phyloP scores from a whole-genome alignment of 2,329 filamentous ascomycete species.

The Exophiala phaeomuriformis region DNA sequence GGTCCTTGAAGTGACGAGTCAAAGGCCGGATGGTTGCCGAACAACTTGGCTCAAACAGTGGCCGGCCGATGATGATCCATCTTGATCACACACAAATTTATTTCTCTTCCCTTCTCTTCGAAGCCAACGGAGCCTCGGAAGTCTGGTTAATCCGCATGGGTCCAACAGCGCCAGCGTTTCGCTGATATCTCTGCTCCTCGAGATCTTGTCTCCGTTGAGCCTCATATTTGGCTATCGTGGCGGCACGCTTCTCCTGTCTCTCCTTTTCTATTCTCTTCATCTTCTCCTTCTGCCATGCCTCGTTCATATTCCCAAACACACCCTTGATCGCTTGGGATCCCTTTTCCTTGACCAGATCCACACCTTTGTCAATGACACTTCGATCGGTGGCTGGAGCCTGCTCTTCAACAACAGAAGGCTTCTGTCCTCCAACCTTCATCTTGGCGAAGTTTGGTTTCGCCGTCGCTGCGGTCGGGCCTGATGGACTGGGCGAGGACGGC shows the following conservation, averaged over 20 bases:
- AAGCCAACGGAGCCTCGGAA: not conserved
- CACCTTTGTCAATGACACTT: constrained; percentile 33
- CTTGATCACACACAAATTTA: not conserved
- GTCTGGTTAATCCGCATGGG: not conserved
- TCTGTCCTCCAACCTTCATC: constrained; percentile 13
- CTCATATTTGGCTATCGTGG: constrained; percentile 11
- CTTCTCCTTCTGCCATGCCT: constrained; percentile 6
- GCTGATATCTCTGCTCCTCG: constrained; percentile 10
- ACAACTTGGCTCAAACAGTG: no score
- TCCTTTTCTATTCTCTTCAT: constrained; percentile 4
- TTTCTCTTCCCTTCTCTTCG: not conserved
- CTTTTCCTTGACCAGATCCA: constrained; percentile 31
- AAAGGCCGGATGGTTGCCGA: no score
- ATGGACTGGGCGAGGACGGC: not conserved
- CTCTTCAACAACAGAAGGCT: not conserved
- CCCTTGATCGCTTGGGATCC: constrained; percentile 12
- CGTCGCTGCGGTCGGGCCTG: not conserved
- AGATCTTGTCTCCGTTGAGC: constrained; percentile 16
- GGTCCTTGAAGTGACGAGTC: no score
- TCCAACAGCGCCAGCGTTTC: constrained; percentile 6
- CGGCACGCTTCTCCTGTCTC: constrained; percentile 4
- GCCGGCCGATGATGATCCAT: not conserved
- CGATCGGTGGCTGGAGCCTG: constrained; percentile 13
- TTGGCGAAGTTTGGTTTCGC: constrained; percentile 1
- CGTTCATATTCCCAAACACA: constrained; percentile 3